Evolutionary conservation across 441 rosid species (phyloP).

Genomic region (Eruca vesicaria): DNA sequence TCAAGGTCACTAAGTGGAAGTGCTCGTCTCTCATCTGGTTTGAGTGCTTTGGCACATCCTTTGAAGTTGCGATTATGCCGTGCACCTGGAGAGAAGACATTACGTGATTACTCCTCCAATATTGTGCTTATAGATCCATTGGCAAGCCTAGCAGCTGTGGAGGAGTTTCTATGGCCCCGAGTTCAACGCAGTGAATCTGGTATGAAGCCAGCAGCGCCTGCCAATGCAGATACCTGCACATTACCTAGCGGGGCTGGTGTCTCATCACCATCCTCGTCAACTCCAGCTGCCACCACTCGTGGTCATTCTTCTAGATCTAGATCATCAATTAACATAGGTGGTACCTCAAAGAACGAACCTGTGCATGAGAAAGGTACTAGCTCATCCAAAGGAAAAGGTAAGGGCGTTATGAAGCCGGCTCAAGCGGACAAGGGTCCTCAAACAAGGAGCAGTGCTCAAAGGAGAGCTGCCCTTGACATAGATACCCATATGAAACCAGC

Average conservation of each 20-base stretch:
- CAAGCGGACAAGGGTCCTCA: constrained; percentile 91
- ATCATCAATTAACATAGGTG: constrained; percentile 82
- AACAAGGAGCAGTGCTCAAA: constrained; percentile 91
- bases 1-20: constrained; percentile 87
- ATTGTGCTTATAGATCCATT: constrained; percentile 96
- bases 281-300: constrained; percentile 64
- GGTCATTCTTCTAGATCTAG: constrained; percentile 89
- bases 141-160: constrained; percentile 96
- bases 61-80: constrained; percentile 95
- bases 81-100: constrained; percentile 88
- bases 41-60: constrained; percentile 96
- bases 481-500: constrained; percentile 72
- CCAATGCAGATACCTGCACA: constrained; percentile 66
- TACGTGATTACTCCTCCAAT: constrained; percentile 97
- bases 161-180: constrained; percentile 98
- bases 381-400: constrained; percentile 96
- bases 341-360: constrained; percentile 61
- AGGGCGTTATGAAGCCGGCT: constrained; percentile 81
- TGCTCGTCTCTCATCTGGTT: constrained; percentile 96
- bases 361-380: constrained; percentile 68
- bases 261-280: constrained; percentile 74
- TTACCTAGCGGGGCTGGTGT: constrained; percentile 72
- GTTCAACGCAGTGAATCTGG: constrained; percentile 75
- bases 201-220: constrained; percentile 68
- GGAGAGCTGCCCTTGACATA: constrained; percentile 81